A percentile compares a stretch with the other conserved stretches of the same genome.
phyloP scores from a whole-genome alignment of 208 protist genomes.

The Trypanosoma conorhini region DNA sequence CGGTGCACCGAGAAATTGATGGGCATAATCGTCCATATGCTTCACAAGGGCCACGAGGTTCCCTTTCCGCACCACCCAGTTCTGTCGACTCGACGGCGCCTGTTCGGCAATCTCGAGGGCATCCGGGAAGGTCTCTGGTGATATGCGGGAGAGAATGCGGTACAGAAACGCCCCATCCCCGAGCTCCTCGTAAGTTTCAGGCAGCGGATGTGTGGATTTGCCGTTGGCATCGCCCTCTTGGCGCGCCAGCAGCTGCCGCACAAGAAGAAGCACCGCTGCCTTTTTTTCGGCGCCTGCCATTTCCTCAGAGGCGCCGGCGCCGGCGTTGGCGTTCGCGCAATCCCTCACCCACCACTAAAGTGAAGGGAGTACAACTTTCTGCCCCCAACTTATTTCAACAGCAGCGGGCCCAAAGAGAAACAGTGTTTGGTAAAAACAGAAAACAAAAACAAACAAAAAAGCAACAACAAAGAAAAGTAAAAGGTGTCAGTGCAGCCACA shows the following conservation, averaged over 20 bases:
- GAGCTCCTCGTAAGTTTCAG: slow-evolving; percentile 36
- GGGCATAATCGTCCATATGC: slow-evolving; percentile 44
- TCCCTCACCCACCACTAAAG: neutral
- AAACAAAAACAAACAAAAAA: slow-evolving; percentile 6
- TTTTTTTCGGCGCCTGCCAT: slow-evolving; percentile 3
- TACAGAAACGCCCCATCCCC: slow-evolving; percentile 45
- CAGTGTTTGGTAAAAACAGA: slow-evolving; percentile 7
- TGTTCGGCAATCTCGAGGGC: slow-evolving; percentile 25
- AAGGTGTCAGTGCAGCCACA: neutral
- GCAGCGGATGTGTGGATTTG: neutral
- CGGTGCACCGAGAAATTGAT: slow-evolving; percentile 31
- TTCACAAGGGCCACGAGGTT: slow-evolving; percentile 48
- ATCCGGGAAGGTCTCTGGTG: slow-evolving; percentile 37
- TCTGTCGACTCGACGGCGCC: neutral
- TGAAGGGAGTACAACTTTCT: slow-evolving; percentile 10
- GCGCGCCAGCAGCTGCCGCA: neutral
- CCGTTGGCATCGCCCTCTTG: too few species aligned
- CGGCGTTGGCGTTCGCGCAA: neutral
- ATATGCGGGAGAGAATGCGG: slow-evolving; percentile 37
- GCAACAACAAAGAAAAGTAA: slow-evolving; percentile 8
- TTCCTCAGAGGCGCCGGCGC: neutral
- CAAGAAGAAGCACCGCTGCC: slow-evolving; percentile 5
- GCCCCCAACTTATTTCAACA: neutral
- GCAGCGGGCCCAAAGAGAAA: neutral
- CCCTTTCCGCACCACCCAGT: slow-evolving; percentile 30